Evolutionary conservation across 2,329 filamentous ascomycete species (phyloP).

Genomic region (Celoporthe dispersa): DNA sequence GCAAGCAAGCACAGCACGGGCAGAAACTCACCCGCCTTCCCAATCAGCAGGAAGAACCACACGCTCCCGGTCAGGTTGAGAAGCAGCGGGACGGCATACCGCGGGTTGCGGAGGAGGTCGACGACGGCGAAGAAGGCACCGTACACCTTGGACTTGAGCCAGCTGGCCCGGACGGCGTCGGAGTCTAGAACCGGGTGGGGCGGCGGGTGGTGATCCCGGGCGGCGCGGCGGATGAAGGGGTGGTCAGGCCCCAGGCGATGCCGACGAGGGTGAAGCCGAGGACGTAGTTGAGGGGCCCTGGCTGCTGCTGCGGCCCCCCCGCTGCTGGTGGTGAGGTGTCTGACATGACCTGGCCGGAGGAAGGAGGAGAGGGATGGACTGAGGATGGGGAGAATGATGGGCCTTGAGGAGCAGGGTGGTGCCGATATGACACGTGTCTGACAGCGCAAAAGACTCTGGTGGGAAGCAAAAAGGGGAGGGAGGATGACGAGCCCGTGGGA

Average conservation of each 20-base stretch:
- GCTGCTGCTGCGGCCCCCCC: slow-evolving; percentile 38
- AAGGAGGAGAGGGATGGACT: not conserved
- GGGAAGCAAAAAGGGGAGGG: not conserved
- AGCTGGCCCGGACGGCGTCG: slow-evolving; percentile 58
- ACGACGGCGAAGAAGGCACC: slow-evolving; percentile 73
- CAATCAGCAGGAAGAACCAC: slow-evolving; percentile 96
- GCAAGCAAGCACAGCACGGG: not conserved
- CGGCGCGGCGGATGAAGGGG: slow-evolving; percentile 88
- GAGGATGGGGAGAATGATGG: not conserved
- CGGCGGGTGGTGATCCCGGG: slow-evolving; percentile 72
- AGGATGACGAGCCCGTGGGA: not conserved
- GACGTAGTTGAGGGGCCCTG: slow-evolving; percentile 76
- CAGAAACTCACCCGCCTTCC: slow-evolving; percentile 61
- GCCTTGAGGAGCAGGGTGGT: not conserved
- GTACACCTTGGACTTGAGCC: slow-evolving; percentile 65
- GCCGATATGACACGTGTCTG: slow-evolving; percentile 4
- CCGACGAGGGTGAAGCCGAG: slow-evolving; percentile 90
- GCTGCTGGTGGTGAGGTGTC: not conserved
- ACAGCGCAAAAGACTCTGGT: not conserved
- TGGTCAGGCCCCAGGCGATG: slow-evolving; percentile 90
- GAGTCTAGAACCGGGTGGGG: slow-evolving; percentile 59
- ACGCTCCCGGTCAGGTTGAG: slow-evolving; percentile 91
- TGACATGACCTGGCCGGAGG: not conserved
- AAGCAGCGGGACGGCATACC: slow-evolving; percentile 82
- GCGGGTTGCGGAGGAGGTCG: slow-evolving; percentile 79